phyloP scores from a whole-genome alignment of 2,329 filamentous ascomycete species.

The Verticillium klebahnii region DNA sequence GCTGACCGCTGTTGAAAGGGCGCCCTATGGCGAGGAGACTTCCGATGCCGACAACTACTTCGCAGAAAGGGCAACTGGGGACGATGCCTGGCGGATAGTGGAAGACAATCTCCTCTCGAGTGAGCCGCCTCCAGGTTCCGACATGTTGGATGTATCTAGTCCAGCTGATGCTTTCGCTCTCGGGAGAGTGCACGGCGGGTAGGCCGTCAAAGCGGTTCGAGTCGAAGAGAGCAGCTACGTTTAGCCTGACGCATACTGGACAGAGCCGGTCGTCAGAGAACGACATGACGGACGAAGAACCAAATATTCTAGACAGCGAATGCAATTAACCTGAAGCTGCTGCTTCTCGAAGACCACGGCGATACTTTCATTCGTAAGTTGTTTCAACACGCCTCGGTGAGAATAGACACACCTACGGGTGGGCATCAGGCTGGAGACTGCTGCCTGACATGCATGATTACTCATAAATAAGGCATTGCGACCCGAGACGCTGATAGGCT shows the following conservation, averaged over 20 bases:
- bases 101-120: neutral
- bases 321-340: no score
- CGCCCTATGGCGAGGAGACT: neutral
- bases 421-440: no score
- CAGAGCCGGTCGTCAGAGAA: constrained; percentile 1
- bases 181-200: neutral
- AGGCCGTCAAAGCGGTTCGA: neutral
- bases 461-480: no score
- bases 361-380: no score
- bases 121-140: neutral
- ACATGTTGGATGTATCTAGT: constrained; percentile 2
- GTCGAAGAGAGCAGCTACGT: neutral
- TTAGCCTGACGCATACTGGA: neutral
- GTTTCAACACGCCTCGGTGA: no score
- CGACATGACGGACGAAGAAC: neutral
- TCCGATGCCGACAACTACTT: neutral
- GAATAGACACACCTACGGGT: no score
- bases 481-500: no score
- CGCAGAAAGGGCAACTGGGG: constrained; percentile 2
- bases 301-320: no score
- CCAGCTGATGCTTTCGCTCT: neutral
- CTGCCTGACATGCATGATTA: no score
- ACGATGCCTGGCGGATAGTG: neutral
- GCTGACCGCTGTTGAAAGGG: neutral
- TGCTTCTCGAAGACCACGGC: no score